Conservation (phyloP, 495 filamentous ascomycete genomes). For the Lineolata rhizophorae region DNA sequence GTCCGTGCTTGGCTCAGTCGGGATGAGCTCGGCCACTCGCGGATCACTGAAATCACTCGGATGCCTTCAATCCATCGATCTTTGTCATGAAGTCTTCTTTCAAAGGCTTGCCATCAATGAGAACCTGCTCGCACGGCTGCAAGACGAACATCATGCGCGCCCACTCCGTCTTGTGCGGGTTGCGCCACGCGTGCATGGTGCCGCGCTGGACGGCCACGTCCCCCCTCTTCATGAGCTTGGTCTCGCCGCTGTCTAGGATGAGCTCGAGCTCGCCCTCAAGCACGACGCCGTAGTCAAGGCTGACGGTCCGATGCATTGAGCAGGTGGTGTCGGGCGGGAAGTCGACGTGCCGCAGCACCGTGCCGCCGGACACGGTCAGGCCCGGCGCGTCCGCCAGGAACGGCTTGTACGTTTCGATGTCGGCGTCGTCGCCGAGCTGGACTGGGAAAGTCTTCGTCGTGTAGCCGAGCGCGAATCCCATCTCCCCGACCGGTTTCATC, state of each 20-base stretch:
- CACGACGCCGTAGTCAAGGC: slow-evolving; percentile 15
- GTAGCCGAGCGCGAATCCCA: slow-evolving; percentile 6
- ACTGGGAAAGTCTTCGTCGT: slow-evolving; percentile 11
- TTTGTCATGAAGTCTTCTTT: slow-evolving; percentile 11
- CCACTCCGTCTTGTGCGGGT: slow-evolving; percentile 7
- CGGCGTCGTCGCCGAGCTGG: slow-evolving; percentile 5
- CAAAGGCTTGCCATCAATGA: slow-evolving; percentile 9
- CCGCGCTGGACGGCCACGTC: slow-evolving; percentile 14
- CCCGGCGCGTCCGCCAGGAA: slow-evolving; percentile 2
- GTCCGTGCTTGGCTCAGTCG: too few species aligned
- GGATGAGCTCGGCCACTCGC: too few species aligned
- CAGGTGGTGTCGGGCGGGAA: slow-evolving; percentile 8
- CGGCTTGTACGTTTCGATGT: slow-evolving; percentile 3
- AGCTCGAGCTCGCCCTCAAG: slow-evolving; percentile 15
- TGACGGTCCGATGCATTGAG: slow-evolving; percentile 16
- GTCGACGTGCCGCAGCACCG: slow-evolving; percentile 6
- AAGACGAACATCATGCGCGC: slow-evolving; percentile 13
- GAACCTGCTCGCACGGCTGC: slow-evolving; percentile 10
- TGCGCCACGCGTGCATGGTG: slow-evolving; percentile 12
- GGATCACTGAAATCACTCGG: too few species aligned
- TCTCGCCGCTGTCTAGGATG: slow-evolving; percentile 14
- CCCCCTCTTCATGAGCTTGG: slow-evolving; percentile 10
- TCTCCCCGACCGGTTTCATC: slow-evolving; percentile 1
- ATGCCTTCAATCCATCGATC: slow-evolving; percentile 7
- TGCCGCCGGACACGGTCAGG: slow-evolving; percentile 5